Evolutionary conservation across 768 basidiomycete genomes (phyloP).

Genomic region (Suillus placidus): DNA sequence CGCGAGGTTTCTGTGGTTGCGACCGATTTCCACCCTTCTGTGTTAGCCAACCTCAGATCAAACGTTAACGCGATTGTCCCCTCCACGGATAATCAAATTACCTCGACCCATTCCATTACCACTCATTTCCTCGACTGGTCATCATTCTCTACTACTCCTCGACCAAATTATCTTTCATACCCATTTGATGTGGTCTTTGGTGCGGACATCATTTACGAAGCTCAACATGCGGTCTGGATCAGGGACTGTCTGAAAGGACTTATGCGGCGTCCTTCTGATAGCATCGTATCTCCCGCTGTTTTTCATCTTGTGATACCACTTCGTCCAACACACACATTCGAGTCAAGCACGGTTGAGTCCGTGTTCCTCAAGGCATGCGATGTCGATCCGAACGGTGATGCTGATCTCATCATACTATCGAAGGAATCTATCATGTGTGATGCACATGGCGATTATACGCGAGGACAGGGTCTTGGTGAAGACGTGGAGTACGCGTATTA

Average conservation of each 20-base stretch:
- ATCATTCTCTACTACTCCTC: constrained; percentile 18
- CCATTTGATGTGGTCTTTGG: constrained; percentile 55
- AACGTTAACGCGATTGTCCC: constrained; percentile 46
- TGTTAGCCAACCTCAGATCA: constrained; percentile 47
- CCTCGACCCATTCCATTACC: constrained; percentile 20
- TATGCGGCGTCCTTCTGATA: constrained; percentile 31
- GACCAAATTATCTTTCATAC: constrained; percentile 27
- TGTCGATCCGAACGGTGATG: constrained; percentile 16
- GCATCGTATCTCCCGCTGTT: background rate
- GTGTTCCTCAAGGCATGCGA: constrained; percentile 43
- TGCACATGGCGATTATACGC: constrained; percentile 28
- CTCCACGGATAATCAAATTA: background rate
- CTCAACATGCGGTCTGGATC: constrained; percentile 50
- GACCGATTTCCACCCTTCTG: constrained; percentile 53
- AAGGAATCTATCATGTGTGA: constrained; percentile 62
- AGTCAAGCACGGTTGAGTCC: constrained; percentile 59
- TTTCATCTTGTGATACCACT: constrained; percentile 84
- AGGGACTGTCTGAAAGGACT: constrained; percentile 42
- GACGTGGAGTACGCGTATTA: constrained; percentile 75
- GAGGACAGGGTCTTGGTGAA: constrained; percentile 39
- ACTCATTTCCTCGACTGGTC: constrained; percentile 46
- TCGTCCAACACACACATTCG: constrained; percentile 61
- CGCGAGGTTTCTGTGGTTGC: constrained; percentile 37
- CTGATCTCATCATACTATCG: constrained; percentile 50
- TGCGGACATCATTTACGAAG: constrained; percentile 59